Evolutionary conservation across 495 filamentous ascomycete genomes (phyloP).

Genomic region (Penicillium pulvis): DNA sequence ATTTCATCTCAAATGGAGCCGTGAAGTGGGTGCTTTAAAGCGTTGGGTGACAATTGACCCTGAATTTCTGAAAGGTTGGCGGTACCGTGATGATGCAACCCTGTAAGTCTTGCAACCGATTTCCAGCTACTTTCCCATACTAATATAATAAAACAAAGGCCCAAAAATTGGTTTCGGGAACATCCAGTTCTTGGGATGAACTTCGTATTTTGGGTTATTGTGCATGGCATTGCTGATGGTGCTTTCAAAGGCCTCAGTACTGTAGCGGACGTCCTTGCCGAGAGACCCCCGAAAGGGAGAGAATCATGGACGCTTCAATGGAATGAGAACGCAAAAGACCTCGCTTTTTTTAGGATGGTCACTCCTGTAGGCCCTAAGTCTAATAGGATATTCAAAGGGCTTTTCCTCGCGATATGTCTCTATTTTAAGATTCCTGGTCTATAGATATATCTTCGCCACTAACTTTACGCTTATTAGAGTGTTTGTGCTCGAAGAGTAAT

Average conservation of each 20-base stretch:
- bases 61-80: slow-evolving; percentile 25
- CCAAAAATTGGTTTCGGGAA: slow-evolving; percentile 25
- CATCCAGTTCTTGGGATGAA: slow-evolving; percentile 21
- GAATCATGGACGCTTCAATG: slow-evolving; percentile 23
- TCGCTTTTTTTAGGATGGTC: slow-evolving; percentile 4
- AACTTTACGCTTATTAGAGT: too few species aligned
- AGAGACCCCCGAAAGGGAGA: slow-evolving; percentile 19
- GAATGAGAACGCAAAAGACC: neutral
- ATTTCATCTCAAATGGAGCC: slow-evolving; percentile 23
- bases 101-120: slow-evolving; percentile 16
- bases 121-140: neutral
- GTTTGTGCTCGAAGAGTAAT: too few species aligned
- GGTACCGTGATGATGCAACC: slow-evolving; percentile 15
- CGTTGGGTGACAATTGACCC: slow-evolving; percentile 25
- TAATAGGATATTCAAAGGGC: too few species aligned
- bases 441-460: too few species aligned
- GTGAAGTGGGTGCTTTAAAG: slow-evolving; percentile 11
- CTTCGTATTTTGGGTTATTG: slow-evolving; percentile 27
- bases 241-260: slow-evolving; percentile 26
- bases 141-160: slow-evolving; percentile 7
- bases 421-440: too few species aligned
- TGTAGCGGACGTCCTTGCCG: slow-evolving; percentile 17
- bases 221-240: slow-evolving; percentile 21
- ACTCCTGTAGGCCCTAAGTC: slow-evolving; percentile 1
- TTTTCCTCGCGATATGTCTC: too few species aligned